phyloP scores from a whole-genome alignment of 805 yeast genomes.

The Zygotorulaspora sp. region DNA sequence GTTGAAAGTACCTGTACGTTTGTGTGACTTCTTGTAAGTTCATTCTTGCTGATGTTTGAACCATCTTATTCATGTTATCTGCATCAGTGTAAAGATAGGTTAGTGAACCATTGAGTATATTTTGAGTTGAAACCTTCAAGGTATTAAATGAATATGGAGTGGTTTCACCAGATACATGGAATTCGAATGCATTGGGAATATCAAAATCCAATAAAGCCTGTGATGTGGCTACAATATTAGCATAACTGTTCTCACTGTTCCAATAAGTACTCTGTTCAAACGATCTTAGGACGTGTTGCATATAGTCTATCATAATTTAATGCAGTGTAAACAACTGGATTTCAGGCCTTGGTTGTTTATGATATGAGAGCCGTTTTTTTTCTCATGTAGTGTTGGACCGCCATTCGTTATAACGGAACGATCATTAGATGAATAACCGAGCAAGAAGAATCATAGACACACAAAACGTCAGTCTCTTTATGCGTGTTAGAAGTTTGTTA shows the following conservation, averaged over 20 bases:
- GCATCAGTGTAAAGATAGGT: slow-evolving; percentile 72
- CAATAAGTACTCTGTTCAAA: slow-evolving; percentile 69
- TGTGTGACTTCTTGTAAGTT: slow-evolving; percentile 63
- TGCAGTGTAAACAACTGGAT: too few relatives aligned
- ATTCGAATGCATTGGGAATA: slow-evolving; percentile 60
- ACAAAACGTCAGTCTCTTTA: background rate
- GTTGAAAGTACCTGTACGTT: slow-evolving; percentile 60
- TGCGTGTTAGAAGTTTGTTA: background rate
- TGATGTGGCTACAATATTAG: slow-evolving; percentile 69
- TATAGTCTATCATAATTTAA: slow-evolving; percentile 61
- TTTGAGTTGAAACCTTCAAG: slow-evolving; percentile 58
- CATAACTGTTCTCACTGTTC: slow-evolving; percentile 75
- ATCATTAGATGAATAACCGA: background rate
- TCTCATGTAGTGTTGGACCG: too few relatives aligned
- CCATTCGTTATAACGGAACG: background rate
- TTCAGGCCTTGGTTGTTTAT: too few relatives aligned
- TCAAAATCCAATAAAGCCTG: slow-evolving; percentile 63
- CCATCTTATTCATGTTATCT: slow-evolving; percentile 46
- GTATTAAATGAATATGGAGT: slow-evolving; percentile 68
- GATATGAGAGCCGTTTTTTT: too few relatives aligned
- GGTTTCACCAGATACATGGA: slow-evolving; percentile 67
- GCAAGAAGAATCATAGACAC: background rate
- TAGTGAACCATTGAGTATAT: slow-evolving; percentile 70
- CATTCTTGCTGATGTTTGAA: slow-evolving; percentile 45
- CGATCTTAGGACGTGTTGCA: slow-evolving; percentile 78